Evolutionary conservation across 495 filamentous ascomycete genomes (phyloP).

Genomic region (Cenococcum geophilum): DNA sequence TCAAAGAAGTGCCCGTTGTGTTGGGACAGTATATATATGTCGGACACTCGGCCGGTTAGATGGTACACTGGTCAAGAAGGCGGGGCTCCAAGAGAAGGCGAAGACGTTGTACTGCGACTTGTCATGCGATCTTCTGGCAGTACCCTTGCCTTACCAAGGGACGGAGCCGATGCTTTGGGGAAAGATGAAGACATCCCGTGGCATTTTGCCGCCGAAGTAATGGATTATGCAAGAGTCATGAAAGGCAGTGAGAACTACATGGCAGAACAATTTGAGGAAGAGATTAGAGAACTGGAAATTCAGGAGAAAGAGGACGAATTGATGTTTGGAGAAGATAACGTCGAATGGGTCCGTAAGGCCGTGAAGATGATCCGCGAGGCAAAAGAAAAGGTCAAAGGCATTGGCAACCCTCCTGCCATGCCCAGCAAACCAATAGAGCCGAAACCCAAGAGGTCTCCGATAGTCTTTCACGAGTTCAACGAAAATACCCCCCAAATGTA

Average conservation of each 20-base stretch:
- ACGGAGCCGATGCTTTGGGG: constrained; percentile 64
- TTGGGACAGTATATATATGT: constrained; percentile 79
- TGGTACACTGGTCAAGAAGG: constrained; percentile 90
- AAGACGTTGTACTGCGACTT: constrained; percentile 80
- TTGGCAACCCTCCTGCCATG: constrained; percentile 61
- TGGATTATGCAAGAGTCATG: constrained; percentile 94
- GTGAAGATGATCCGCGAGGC: constrained; percentile 61
- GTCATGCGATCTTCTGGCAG: constrained; percentile 72
- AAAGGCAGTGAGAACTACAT: constrained; percentile 89
- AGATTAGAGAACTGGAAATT: constrained; percentile 63
- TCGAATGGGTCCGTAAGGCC: constrained; percentile 82
- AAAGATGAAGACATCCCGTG: constrained; percentile 76
- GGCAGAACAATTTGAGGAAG: constrained; percentile 65
- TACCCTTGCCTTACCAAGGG: constrained; percentile 79
- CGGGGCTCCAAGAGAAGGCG: constrained; percentile 69
- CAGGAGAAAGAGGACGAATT: constrained; percentile 87
- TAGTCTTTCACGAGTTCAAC: constrained; percentile 43
- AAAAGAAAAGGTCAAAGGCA: constrained; percentile 63
- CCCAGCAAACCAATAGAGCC: constrained; percentile 48
- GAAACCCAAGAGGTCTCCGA: constrained; percentile 44
- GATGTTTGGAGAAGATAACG: constrained; percentile 82
- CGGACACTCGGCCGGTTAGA: constrained; percentile 82
- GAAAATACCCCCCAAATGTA: constrained; percentile 53
- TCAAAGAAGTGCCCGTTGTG: constrained; percentile 98
- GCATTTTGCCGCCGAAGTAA: constrained; percentile 87